phyloP scores from a whole-genome alignment of 306 rosid species.

The Cucurbita maxima region DNA sequence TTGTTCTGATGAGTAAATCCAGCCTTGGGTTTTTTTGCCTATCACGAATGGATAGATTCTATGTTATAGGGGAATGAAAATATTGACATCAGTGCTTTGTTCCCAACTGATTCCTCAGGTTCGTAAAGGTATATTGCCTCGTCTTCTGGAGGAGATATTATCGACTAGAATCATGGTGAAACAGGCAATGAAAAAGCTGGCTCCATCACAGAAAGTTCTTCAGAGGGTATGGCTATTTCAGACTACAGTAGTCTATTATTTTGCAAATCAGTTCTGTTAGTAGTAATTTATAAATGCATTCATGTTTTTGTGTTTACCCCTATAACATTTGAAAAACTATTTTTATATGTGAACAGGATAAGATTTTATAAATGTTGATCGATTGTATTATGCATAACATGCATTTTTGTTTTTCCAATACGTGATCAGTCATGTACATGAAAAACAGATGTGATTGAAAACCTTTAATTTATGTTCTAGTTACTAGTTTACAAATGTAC shows the following conservation, averaged over 20 bases:
- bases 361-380: background rate
- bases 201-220: constrained; percentile 65
- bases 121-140: constrained; percentile 72
- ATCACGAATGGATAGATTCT: background rate
- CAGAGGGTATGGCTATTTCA: constrained; percentile 48
- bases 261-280: background rate
- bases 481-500: background rate
- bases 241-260: background rate
- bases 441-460: background rate
- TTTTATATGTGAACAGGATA: background rate
- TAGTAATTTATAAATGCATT: background rate
- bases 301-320: background rate
- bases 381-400: background rate
- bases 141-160: constrained; percentile 77
- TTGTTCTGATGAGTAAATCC: background rate
- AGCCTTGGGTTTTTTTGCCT: background rate
- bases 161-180: constrained; percentile 92
- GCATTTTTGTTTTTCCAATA: background rate
- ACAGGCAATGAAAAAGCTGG: constrained; percentile 70
- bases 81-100: background rate
- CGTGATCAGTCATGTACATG: background rate
- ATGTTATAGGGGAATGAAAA: background rate
- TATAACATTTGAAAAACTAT: background rate
- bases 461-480: background rate
- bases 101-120: constrained; percentile 34